Conservation (phyloP, 352 stramenopile genomes). For the Globisporangium spiculum region DNA sequence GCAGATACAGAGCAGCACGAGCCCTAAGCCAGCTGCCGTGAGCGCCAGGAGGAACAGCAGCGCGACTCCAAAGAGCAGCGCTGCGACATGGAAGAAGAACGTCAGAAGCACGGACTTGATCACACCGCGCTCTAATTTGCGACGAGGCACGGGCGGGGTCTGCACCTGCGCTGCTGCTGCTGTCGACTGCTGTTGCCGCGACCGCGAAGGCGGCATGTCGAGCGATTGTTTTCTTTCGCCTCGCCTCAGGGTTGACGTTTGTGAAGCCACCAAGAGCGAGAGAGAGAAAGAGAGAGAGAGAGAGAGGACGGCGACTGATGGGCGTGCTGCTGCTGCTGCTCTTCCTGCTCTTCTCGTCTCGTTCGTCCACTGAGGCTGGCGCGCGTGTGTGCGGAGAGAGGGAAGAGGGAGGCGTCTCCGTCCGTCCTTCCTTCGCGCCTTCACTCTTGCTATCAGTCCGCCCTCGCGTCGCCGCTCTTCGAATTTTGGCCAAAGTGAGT, state of each 20-base stretch:
- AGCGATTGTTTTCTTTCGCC: background rate
- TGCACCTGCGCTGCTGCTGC: background rate
- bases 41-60: slow-evolving; percentile 38
- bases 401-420: background rate
- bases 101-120: slow-evolving; percentile 34
- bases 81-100: slow-evolving; percentile 57
- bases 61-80: slow-evolving; percentile 36
- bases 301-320: background rate
- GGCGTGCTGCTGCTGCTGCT: background rate
- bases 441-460: background rate
- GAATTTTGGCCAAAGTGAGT: slow-evolving; percentile 7
- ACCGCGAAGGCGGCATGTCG: slow-evolving; percentile 1
- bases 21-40: slow-evolving; percentile 29
- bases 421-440: background rate
- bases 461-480: background rate
- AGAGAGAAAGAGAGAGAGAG: background rate
- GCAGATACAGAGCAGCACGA: slow-evolving; percentile 48
- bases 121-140: slow-evolving; percentile 21
- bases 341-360: background rate
- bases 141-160: background rate
- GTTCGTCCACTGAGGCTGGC: background rate
- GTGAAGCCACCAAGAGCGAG: slow-evolving; percentile 3
- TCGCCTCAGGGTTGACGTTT: background rate
- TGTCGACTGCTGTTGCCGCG: slow-evolving; percentile 1
- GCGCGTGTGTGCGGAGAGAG: background rate